Evolutionary conservation across 768 basidiomycete genomes (phyloP), one percentile per base, ranked within the genome.

Genomic region (Tulasnella sp.): DNA sequence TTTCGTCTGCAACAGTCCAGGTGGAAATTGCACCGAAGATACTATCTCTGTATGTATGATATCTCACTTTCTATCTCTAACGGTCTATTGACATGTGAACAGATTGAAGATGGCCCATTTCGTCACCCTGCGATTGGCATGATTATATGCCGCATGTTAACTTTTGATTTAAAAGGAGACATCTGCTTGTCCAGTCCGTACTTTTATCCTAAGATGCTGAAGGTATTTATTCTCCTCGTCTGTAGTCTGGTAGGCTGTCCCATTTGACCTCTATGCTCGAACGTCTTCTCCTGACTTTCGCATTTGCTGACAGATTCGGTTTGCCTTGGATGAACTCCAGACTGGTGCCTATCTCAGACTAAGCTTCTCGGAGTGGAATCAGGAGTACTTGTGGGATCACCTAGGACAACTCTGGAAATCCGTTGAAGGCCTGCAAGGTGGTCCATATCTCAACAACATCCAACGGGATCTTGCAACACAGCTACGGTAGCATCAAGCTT

Each of bases 51-150:
- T 52, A 9, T 9, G 48, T 52, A n/a, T n/a, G 5, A 24, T 2
- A 24, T 0, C 4, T 52, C 24, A 16, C 4, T 21, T 6, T 52
- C 48, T 21, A n/a, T n/a, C n/a, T 5, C 48, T 52, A 3, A 52
- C n/a, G n/a, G 48, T 9, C 24, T 9, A 24, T 21, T 52, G 24
- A 52, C 48, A 81, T 84, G 39, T 71, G 74, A 14, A 82, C 80
- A 6, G 83, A 82, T 75, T 31, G 9, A 40, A 24, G 18, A 27
- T 34, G 62, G 62, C 2, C 27, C 34, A 31, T 68, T 68, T 68
- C 27, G 27, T 34, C 62, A 68, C n/a, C 62, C 62, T 1, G 62
- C 62, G 34, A 68, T 68, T 12, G 62, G 62, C 1, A 68, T 68
- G 62, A 68, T 36, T 16, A 68, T 68, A 18, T 68, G 62, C 16